Base-by-base conservation (phyloP, 164 flowering plant species). In the Vitis rotundifolia region DNA sequence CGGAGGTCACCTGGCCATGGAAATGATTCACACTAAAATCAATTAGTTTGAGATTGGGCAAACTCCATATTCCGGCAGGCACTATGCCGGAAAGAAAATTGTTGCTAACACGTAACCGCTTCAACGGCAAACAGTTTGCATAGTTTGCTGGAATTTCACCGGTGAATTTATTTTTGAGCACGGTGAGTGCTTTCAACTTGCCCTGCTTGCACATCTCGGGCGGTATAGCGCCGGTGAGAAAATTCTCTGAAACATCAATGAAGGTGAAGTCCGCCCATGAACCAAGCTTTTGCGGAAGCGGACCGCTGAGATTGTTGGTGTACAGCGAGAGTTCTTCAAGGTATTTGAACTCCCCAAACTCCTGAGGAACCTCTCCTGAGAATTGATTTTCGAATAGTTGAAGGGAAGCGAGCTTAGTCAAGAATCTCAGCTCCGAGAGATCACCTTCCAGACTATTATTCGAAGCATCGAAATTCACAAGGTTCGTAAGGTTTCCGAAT, bases 21-120 rank as follows among this genome's bases (percentile, higher is more conserved):
- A 83, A 74, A 9, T 50, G 73, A 68, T 83, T 83, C 66, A 56
- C 58, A 10, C 72, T 29, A 12, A 86, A 71, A 73, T 87, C 89
- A 31, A 87, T 71, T 1, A 82, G 57, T 5, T 0, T 12, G 1
- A 82, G 49, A 29, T 78, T 75, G 0, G 91, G 88, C 82, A 87
- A 63, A 12, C 84, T 53, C 89, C 88, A 85, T 11, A 87, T 74
- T 12, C 86, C 87, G 4, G 71, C 72, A 31, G 89, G 91, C 28
- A 87, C 79, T 7, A 8, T 2, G 22, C 89, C 91, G 0, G 87
- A 82, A 16, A 87, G 83, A 6, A 81, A 76, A 57, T 87, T 87
- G 31, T 78, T 73, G 55, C 47, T 82, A 11, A 87, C 75, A 6
- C 87, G 64, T 0, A 87, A 61, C n/a, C 91, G 79, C 28, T 0